Percentiles rank a stretch among this genome's conserved stretches.
Evolutionary conservation across 306 rosid genomes (phyloP).

Genomic region (Senna siamea): DNA sequence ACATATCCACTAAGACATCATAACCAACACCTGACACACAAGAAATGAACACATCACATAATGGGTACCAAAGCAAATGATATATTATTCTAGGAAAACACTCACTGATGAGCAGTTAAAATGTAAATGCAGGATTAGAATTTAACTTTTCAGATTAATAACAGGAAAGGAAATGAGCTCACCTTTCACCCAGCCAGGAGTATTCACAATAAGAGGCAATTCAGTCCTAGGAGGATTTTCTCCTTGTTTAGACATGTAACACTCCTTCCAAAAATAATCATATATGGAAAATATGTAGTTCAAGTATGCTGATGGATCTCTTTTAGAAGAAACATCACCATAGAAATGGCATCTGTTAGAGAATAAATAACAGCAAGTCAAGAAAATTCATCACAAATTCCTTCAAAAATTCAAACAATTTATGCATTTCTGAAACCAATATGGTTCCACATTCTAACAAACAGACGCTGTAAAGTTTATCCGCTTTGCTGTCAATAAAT

Average conservation of each 20-base stretch:
- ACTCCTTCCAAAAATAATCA: conserved; percentile 64
- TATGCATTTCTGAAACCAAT: not conserved
- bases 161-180: no score
- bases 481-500: no score
- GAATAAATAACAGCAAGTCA: conserved; percentile 30
- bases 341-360: conserved; percentile 73
- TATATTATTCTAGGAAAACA: no score
- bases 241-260: conserved; percentile 38
- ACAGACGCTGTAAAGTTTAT: not conserved
- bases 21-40: conserved; percentile 75
- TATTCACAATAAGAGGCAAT: no score
- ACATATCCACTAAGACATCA: conserved; percentile 75
- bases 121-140: no score
- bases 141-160: no score
- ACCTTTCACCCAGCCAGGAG: no score
- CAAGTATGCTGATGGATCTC: conserved; percentile 68
- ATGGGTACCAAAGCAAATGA: no score
- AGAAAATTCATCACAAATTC: conserved; percentile 29
- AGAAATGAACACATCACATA: not conserved
- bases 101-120: no score
- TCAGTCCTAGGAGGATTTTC: not conserved
- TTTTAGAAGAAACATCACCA: conserved; percentile 79
- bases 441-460: not conserved
- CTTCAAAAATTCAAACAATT: conserved; percentile 14
- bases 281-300: conserved; percentile 53